These are phyloP conservation scores for Lentinula novae-zelandiae DNA, from an alignment of 1,284 basidiomycete species.

Conservation along the genomic window DNA sequence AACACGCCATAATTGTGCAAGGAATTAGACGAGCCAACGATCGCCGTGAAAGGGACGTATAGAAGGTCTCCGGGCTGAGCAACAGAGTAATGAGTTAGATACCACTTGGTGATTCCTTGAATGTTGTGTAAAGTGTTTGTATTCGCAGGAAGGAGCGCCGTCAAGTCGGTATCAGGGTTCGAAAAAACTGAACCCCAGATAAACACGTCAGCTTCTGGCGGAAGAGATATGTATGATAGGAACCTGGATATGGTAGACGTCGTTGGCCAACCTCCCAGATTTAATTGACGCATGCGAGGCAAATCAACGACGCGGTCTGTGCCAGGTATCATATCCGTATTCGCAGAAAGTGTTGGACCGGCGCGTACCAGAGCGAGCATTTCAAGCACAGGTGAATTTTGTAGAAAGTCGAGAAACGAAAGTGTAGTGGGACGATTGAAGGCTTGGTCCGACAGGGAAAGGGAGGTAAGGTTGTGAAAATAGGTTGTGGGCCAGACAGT, in stretches of 20 bases:
- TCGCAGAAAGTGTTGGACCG: constrained; percentile 12
- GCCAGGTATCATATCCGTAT: constrained; percentile 6
- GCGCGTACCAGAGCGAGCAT: constrained; percentile 14
- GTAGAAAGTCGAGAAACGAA: constrained; percentile 16
- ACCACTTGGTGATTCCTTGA: constrained; percentile 6
- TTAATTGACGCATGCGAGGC: constrained; percentile 4
- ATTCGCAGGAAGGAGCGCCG: not conserved
- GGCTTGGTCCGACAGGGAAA: constrained; percentile 16
- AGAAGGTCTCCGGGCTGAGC: constrained; percentile 6
- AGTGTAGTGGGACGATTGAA: constrained; percentile 10
- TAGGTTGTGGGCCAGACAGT: constrained; percentile 16
- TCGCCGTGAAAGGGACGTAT: constrained; percentile 8
- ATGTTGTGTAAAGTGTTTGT: constrained; percentile 1
- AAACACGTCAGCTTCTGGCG: constrained; percentile 7
- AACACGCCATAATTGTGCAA: constrained; percentile 10
- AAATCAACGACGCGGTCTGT: constrained; percentile 1
- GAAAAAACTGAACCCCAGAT: constrained; percentile 12
- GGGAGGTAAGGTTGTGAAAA: constrained; percentile 13
- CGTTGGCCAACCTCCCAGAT: constrained; percentile 12
- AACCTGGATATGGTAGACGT: constrained; percentile 6
- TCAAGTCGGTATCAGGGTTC: constrained; percentile 2
- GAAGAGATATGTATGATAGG: constrained; percentile 9
- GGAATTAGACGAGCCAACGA: constrained; percentile 2
- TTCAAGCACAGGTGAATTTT: constrained; percentile 13
- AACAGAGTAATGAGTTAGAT: constrained; percentile 6